These are phyloP conservation scores for Edaphochlamys debaryana DNA, from an alignment of 139 green algal species.

Conservation along the genomic window DNA sequence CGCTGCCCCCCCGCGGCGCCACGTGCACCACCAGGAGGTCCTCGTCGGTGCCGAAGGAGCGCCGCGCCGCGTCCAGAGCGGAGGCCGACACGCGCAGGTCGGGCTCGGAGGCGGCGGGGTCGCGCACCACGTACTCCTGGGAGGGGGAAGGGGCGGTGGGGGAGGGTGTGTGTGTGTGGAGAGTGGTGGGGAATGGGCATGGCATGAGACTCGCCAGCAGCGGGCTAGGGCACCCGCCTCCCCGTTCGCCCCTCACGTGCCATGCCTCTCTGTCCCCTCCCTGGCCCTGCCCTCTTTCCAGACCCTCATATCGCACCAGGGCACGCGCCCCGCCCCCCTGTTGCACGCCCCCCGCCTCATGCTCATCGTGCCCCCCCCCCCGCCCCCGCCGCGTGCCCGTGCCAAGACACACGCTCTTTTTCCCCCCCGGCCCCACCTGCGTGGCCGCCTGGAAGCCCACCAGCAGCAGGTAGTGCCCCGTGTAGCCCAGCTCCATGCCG, in stretches of 20 bases:
- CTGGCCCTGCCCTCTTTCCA: too few species aligned
- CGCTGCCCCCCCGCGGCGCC: too few species aligned
- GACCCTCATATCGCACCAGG: neutral
- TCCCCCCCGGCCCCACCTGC: neutral
- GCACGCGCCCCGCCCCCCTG: too few species aligned
- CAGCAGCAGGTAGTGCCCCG: constrained; percentile 58
- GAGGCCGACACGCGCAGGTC: constrained; percentile 23
- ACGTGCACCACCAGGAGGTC: constrained; percentile 38
- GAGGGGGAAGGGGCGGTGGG: too few species aligned
- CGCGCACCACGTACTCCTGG: constrained; percentile 37
- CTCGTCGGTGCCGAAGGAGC: constrained; percentile 56
- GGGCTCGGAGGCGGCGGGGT: constrained; percentile 10
- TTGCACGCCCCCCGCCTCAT: too few species aligned
- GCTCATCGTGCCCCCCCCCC: neutral
- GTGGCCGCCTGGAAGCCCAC: constrained; percentile 34
- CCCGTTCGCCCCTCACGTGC: too few species aligned
- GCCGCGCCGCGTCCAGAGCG: constrained; percentile 48
- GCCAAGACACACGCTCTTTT: neutral
- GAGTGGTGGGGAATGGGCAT: too few species aligned
- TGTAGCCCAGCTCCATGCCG: constrained; percentile 36
- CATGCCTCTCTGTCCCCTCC: too few species aligned
- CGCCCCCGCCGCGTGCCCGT: neutral
- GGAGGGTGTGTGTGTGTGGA: neutral
- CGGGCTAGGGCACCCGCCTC: too few species aligned
- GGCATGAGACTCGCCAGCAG: too few species aligned